Conservation (phyloP, 371 early-diverging fungal species). For the Mucor piriformis region DNA sequence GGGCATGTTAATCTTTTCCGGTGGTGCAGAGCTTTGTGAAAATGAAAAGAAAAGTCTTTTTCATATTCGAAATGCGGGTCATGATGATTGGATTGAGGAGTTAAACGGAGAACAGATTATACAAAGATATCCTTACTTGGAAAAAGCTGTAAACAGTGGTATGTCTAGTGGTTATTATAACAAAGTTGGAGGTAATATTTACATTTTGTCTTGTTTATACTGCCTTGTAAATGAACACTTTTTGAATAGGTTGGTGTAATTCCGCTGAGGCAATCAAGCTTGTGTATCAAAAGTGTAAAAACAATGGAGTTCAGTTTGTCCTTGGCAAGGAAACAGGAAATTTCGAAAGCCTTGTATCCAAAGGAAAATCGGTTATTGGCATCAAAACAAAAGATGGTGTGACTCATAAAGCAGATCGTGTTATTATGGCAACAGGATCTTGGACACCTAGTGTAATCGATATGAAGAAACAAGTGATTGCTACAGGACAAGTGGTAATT, state of each 20-base stretch:
- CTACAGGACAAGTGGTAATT: constrained; percentile 58
- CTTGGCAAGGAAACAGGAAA: constrained; percentile 33
- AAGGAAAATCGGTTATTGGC: constrained; percentile 31
- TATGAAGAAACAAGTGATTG: constrained; percentile 33
- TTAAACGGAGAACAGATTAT: constrained; percentile 25
- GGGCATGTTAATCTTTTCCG: constrained; percentile 44
- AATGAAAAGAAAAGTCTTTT: constrained; percentile 37
- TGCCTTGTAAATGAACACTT: background rate
- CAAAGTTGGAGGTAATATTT: constrained; percentile 36
- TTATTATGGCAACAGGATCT: constrained; percentile 56
- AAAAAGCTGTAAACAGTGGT: constrained; percentile 34
- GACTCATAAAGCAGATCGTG: constrained; percentile 37
- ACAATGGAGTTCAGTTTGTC: constrained; percentile 44
- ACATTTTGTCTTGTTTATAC: background rate
- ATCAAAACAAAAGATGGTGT: constrained; percentile 46
- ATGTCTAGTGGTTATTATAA: constrained; percentile 37
- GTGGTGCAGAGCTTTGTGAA: constrained; percentile 27
- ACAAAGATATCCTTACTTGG: constrained; percentile 36
- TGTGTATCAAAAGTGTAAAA: constrained; percentile 35
- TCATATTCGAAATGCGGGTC: constrained; percentile 42
- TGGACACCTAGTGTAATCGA: constrained; percentile 60
- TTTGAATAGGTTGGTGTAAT: constrained; percentile 41
- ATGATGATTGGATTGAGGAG: constrained; percentile 38
- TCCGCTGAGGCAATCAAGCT: constrained; percentile 38
- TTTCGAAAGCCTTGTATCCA: constrained; percentile 23